Evolutionary conservation across 345 rosid genomes (phyloP).

Genomic region (Eucalyptus albens): DNA sequence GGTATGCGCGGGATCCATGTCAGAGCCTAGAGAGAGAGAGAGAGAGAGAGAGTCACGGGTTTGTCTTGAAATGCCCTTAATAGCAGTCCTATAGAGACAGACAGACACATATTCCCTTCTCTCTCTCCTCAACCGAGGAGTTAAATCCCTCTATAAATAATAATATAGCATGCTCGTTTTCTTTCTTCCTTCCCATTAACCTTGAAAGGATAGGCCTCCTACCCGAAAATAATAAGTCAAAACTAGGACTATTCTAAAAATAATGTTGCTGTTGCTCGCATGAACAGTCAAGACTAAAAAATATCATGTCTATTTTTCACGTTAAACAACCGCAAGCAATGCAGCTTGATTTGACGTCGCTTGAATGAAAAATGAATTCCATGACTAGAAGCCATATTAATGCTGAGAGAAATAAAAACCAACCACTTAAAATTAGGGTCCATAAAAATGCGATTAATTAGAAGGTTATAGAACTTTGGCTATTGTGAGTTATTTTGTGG

Average conservation of each 20-base stretch:
- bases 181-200: not conserved
- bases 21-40: not conserved
- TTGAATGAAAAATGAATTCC: not conserved
- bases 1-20: not conserved
- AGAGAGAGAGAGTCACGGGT: constrained; percentile 66
- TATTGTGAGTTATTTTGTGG: not conserved
- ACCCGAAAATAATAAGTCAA: not conserved
- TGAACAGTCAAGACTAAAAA: not conserved
- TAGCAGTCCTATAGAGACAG: constrained; percentile 43
- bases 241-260: not conserved
- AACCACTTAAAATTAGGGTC: not conserved
- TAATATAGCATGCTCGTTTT: not conserved
- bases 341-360: not conserved
- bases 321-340: not conserved
- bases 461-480: not conserved
- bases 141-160: not conserved
- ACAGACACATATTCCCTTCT: constrained; percentile 78
- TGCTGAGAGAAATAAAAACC: not conserved
- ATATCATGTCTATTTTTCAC: not conserved
- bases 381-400: not conserved
- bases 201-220: not conserved
- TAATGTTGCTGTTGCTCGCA: not conserved
- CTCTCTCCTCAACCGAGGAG: constrained; percentile 30
- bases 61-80: constrained; percentile 81
- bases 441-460: not conserved